Base-by-base conservation (phyloP, 345 rosid genomes). In the Eucalyptus paniculata region DNA sequence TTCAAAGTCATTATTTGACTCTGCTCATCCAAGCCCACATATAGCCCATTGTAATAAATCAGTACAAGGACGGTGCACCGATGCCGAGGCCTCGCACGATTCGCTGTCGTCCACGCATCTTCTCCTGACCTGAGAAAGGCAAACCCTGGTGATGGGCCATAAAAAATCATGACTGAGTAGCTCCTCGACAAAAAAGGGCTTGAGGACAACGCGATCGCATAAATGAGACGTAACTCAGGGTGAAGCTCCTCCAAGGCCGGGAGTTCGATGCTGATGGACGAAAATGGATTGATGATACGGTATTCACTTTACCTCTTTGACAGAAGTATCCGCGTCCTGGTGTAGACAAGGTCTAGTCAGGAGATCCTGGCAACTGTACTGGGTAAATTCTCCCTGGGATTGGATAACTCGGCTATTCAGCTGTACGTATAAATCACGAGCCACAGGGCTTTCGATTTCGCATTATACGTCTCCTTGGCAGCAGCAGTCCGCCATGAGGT, bases 1-100 rank as follows among this genome's bases (percentile, higher is more conserved):
- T 65, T n/a, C 4, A 65, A 32, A 65, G 77, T 30, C 37, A 30
- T 65, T 15, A 65, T n/a, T n/a, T 15, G 37, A n/a, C 50, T 47
- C 34, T n/a, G 19, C 9, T 2, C 77, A 65, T 65, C 37, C 77
- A 30, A 65, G 34, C 6, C 77, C 77, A 65, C 77, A 30, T n/a
- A 65, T 65, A 30, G 77, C 9, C 77, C 10, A n/a, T 65, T 4
- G 77, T n/a, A 65, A 65, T 65, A n/a, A 65, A 15, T 65, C 77
- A 65, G 11, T 65, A 2, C 19, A 2, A 49, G 50, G 50, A 49
- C 15, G 0, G 50, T 4, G 15, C 15, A 49, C 50, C 2, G 15
- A 12, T 2, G 15, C 15, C 50, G 14, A n/a, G 37, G 3, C 77
- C 1, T n/a, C 37, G 2, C 19, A 3, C 3, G 21, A n/a, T 6